Evolutionary conservation across 306 rosid species (phyloP), one percentile per base, ranked within the genome.

Genomic region (Amphicarpaea edgeworthii): DNA sequence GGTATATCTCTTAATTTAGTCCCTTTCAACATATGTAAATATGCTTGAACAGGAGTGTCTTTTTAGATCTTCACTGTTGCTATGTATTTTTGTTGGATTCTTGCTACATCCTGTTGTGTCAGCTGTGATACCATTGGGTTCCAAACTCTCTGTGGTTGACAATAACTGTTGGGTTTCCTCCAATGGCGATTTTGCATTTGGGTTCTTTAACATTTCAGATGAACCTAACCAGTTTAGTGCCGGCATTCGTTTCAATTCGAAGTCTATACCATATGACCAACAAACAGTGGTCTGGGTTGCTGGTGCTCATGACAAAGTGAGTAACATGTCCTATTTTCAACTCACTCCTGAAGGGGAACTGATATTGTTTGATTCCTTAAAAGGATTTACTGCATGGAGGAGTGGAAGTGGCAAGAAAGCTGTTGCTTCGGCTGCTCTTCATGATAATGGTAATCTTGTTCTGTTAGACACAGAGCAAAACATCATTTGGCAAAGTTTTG

Each of bases 401-500:
- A 93, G 87, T 76, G 38, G 59, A 51, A 84, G 96, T 17, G 64
- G 88, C 59, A 79, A 50, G 6, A 32, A 14, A 49, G 79, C 84
- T 16, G 90, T 90, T 78, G 79, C 77, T 41, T 87, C 92, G 15
- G 97, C 91, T 45, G 58, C 80, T 73, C 90, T 93, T 83, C 60
- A 6, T 62, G 91, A 87, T 46, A 79, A 76, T 80, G 97, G 97
- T 54, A 93, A 93, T 80, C 93, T 93, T 86, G 86, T 88, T 75
- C 82, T 93, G 15, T 34, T 88, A 41, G 93, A 79, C 76, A 47
- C 26, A 60, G 61, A 76, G 68, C 73, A 83, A 65, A 77, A 77
- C 62, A 50, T 84, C 40, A 74, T 85, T 34, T 93, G 96, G 97
- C 91, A 93, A 73, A 93, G 96, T 85, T 93, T 93, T 62, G 80